These are phyloP conservation scores for Dryadomyces quercus-mongolicae DNA, from an alignment of 2,329 filamentous ascomycete genomes.

Conservation along the genomic window DNA sequence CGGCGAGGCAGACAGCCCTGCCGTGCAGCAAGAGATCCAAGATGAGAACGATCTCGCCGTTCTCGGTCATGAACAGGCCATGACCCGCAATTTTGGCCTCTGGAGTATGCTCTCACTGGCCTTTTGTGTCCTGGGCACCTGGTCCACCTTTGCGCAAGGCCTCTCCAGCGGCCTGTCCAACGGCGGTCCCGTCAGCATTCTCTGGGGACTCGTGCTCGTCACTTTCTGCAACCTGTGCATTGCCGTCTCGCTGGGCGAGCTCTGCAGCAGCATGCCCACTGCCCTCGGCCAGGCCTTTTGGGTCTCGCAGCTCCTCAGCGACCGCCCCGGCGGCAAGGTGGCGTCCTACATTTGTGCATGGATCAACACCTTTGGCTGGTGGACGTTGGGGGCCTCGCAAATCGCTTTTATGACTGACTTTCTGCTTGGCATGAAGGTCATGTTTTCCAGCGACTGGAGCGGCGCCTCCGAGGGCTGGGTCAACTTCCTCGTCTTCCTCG, in stretches of 20 bases:
- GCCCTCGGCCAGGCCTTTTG: slow-evolving; percentile 1
- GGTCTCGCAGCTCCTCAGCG: not conserved
- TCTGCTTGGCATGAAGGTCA: not conserved
- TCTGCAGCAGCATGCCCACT: not conserved
- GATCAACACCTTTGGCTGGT: not conserved
- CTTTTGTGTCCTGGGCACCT: slow-evolving; percentile 12
- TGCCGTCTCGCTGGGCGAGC: slow-evolving; percentile 1
- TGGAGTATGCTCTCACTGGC: slow-evolving; percentile 11
- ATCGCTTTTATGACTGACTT: not conserved
- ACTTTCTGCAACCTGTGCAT: not conserved
- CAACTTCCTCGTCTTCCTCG: not conserved
- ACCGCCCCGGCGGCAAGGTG: not conserved
- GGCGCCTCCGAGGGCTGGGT: not conserved
- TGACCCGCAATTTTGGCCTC: slow-evolving; percentile 10
- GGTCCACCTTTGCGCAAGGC: slow-evolving; percentile 12
- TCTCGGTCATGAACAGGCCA: slow-evolving; percentile 10
- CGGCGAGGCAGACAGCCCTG: no score
- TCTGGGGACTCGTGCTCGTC: slow-evolving; percentile 2
- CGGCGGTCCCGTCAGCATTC: slow-evolving; percentile 4
- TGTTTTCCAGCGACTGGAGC: not conserved
- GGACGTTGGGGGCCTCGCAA: not conserved
- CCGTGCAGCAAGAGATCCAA: not conserved
- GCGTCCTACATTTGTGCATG: not conserved
- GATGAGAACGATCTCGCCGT: slow-evolving; percentile 6
- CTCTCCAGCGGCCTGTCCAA: slow-evolving; percentile 44